Base-by-base conservation (phyloP, 2,329 filamentous ascomycete species). In the Cordyceps javanica region DNA sequence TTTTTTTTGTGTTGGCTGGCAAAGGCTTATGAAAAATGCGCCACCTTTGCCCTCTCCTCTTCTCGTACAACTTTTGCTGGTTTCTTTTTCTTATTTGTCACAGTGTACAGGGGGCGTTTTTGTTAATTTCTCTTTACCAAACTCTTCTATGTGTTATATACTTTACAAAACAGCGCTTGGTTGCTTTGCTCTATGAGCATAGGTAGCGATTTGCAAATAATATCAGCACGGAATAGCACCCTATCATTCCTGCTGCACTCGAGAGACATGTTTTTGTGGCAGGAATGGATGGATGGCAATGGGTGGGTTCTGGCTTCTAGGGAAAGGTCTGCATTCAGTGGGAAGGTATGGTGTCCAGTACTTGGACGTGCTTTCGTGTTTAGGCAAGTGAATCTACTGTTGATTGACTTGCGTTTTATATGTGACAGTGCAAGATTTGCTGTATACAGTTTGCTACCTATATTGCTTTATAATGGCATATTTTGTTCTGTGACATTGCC, bases 41-140 rank as follows among this genome's bases (percentile, higher is more conserved):
- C 3, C 14, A 14, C 25, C 21, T n/a, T 48, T 38, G 16, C 30
- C 32, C 21, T 39, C 32, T 30, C 25, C 21, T 32, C 19, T 48
- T 48, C 41, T 39, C 42, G 39, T 34, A 45, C 25, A 25, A 21
- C 9, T 26, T 45, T 55, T 48, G 41, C 52, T 55, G 52, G 52
- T 25, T 45, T 54, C 39, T 38, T 30, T 41, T 25, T 53, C 32
- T 45, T 52, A 46, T 53, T 39, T 54, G 49, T 48, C 21, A 55
- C 52, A 55, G 41, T 46, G 42, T 55, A 55, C 14, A 46, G 28
- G 36, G n/a, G 55, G 55, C 46, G 55, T 57, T 57, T 50, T 57
- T 39, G 39, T 49, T 44, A 19, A 19, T 52, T 50, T 54, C 28
- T 48, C 26, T 53, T 52, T 45, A 23, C 28, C 55, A 30, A 52